Percentiles rank a stretch among this genome's conserved stretches.
Evolutionary conservation across 1,284 basidiomycete species (phyloP).

Genomic region (Kwoniella shivajii): DNA sequence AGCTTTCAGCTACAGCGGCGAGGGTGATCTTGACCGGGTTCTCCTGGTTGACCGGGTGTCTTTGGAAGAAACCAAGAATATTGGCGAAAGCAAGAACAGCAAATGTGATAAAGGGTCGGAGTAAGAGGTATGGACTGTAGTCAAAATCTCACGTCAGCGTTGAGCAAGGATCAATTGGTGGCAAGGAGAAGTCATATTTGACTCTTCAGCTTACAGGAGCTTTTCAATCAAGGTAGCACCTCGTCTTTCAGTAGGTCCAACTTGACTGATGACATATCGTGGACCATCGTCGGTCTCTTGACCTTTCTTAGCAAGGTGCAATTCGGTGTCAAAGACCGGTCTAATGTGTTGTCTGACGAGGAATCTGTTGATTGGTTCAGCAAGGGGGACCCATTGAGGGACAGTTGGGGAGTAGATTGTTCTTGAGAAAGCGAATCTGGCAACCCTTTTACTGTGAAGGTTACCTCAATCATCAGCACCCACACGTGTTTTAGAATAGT

Average conservation of each 20-base stretch:
- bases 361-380: conserved; percentile 6
- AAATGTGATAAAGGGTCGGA: conserved; percentile 29
- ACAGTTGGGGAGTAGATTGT: conserved; percentile 22
- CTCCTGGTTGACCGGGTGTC: conserved; percentile 31
- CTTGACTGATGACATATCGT: conserved; percentile 40
- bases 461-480: background rate
- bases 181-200: background rate
- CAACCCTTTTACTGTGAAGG: conserved; percentile 24
- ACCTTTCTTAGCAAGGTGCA: conserved; percentile 32
- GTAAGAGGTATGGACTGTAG: conserved; percentile 22
- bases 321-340: conserved; percentile 19
- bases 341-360: conserved; percentile 12
- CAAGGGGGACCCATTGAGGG: conserved; percentile 23
- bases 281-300: conserved; percentile 22
- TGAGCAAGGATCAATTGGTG: background rate
- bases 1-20: conserved; percentile 27
- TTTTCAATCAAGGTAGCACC: conserved; percentile 21
- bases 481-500: no score
- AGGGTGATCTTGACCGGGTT: conserved; percentile 19
- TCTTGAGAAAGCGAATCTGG: conserved; percentile 28
- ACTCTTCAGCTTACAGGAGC: conserved; percentile 27
- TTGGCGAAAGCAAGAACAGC: conserved; percentile 27
- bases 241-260: conserved; percentile 24
- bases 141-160: background rate
- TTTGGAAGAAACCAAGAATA: conserved; percentile 31